Conservation (phyloP, 495 filamentous ascomycete species). For the Aspergillus steynii region DNA sequence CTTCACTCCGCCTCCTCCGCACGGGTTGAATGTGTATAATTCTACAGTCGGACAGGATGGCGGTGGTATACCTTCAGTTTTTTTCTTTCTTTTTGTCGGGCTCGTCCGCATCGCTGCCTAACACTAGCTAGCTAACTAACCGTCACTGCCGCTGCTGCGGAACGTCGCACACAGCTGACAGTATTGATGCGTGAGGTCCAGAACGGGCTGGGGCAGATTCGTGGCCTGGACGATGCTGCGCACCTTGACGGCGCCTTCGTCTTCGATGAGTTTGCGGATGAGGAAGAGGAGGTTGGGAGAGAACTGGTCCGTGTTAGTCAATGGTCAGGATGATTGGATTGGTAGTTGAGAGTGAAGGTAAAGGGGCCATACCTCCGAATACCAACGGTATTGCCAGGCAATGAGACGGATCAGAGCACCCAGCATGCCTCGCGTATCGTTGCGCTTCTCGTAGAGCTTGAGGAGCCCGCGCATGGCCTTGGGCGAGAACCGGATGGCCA, state of each 20-base stretch:
- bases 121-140: slow-evolving; percentile 41
- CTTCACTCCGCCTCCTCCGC: too few species aligned
- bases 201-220: slow-evolving; percentile 84
- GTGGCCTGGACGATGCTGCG: slow-evolving; percentile 96
- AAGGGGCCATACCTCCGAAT: slow-evolving; percentile 70
- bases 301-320: slow-evolving; percentile 58
- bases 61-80: neutral
- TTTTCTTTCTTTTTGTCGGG: neutral
- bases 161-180: slow-evolving; percentile 92
- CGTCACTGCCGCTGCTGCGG: slow-evolving; percentile 90
- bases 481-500: slow-evolving; percentile 81
- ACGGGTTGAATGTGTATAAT: too few species aligned
- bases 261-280: slow-evolving; percentile 90
- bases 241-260: slow-evolving; percentile 96
- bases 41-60: too few species aligned
- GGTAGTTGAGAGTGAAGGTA: neutral
- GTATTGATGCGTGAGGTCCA: slow-evolving; percentile 95
- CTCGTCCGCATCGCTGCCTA: neutral
- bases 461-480: slow-evolving; percentile 86
- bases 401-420: slow-evolving; percentile 82
- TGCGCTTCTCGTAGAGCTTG: slow-evolving; percentile 69
- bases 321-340: slow-evolving; percentile 12
- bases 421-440: slow-evolving; percentile 73
- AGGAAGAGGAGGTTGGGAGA: slow-evolving; percentile 84
- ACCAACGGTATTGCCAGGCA: slow-evolving; percentile 99